These are phyloP conservation scores for Taiozyma onychis DNA, from an alignment of 1,139 yeast species.

Conservation along the genomic window DNA sequence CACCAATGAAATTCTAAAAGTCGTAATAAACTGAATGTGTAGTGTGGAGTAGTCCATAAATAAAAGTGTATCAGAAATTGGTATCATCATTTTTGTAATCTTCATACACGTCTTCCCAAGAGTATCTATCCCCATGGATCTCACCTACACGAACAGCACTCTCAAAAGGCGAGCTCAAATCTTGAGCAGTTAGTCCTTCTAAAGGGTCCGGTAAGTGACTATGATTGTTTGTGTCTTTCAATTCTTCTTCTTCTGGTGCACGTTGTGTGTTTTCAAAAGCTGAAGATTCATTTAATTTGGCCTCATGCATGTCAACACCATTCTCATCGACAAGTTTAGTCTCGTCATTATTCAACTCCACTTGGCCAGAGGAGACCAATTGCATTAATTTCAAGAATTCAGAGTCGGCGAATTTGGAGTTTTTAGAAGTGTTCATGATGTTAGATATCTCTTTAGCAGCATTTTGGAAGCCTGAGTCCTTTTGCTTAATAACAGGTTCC, in stretches of 20 bases:
- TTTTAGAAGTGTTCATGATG: conserved; percentile 19
- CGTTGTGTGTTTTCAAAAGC: conserved; percentile 8
- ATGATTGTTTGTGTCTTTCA: conserved; percentile 3
- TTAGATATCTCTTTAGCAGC: conserved; percentile 24
- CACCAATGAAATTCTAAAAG: not conserved
- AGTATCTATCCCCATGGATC: conserved; percentile 13
- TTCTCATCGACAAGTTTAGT: conserved; percentile 22
- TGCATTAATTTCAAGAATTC: conserved; percentile 25
- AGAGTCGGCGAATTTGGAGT: conserved; percentile 24
- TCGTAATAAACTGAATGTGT: not conserved
- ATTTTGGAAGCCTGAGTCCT: conserved; percentile 14
- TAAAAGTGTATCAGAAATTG: conserved; percentile 11
- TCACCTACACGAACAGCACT: conserved; percentile 16
- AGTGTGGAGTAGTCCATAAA: not conserved
- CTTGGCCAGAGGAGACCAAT: conserved; percentile 21
- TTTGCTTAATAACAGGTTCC: conserved; percentile 1
- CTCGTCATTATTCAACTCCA: conserved; percentile 22
- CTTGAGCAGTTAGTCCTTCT: conserved; percentile 17
- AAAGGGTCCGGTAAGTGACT: conserved; percentile 24
- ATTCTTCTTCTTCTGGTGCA: conserved; percentile 6
- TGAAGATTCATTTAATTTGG: conserved; percentile 2
- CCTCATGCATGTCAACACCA: conserved; percentile 29
- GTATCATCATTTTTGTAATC: conserved; percentile 25
- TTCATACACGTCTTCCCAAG: conserved; percentile 25
- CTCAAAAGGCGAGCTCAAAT: conserved; percentile 19